phyloP scores from a whole-genome alignment of 2,329 filamentous ascomycete genomes.

The Paracoccidioides brasiliensis region DNA sequence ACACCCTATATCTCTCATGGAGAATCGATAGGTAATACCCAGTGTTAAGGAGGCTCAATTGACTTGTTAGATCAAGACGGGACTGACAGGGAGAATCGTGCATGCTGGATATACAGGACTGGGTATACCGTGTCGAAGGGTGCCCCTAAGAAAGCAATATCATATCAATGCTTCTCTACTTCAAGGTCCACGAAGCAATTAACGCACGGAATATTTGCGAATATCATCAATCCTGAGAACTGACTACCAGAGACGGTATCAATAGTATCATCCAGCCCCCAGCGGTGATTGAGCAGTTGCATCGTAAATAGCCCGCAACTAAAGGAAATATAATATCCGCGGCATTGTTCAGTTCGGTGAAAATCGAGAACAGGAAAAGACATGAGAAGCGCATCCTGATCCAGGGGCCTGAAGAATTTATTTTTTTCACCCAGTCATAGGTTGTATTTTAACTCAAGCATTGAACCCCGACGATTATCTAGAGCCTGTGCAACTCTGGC shows the following conservation, averaged over 20 bases:
- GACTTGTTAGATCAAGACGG: slow-evolving; percentile 14
- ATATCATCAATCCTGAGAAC: slow-evolving; percentile 63
- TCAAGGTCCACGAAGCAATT: slow-evolving; percentile 49
- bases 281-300: slow-evolving; percentile 9
- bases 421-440: too few species aligned
- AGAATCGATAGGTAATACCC: not conserved
- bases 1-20: slow-evolving; percentile 30
- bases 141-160: slow-evolving; percentile 59
- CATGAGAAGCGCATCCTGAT: not conserved
- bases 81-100: not conserved
- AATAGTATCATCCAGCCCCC: slow-evolving; percentile 20
- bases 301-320: slow-evolving; percentile 12
- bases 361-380: not conserved
- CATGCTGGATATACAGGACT: not conserved
- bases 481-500: too few species aligned
- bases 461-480: too few species aligned
- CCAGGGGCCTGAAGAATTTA: not conserved
- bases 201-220: slow-evolving; percentile 56
- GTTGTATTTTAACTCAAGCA: too few species aligned
- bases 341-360: not conserved
- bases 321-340: slow-evolving; percentile 21
- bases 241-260: slow-evolving; percentile 33
- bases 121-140: slow-evolving; percentile 53
- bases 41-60: slow-evolving; percentile 17
- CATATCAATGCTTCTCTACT: slow-evolving; percentile 45